phyloP scores from a whole-genome alignment of 768 basidiomycete species.

The Phlebiopsis flavidoalba region DNA sequence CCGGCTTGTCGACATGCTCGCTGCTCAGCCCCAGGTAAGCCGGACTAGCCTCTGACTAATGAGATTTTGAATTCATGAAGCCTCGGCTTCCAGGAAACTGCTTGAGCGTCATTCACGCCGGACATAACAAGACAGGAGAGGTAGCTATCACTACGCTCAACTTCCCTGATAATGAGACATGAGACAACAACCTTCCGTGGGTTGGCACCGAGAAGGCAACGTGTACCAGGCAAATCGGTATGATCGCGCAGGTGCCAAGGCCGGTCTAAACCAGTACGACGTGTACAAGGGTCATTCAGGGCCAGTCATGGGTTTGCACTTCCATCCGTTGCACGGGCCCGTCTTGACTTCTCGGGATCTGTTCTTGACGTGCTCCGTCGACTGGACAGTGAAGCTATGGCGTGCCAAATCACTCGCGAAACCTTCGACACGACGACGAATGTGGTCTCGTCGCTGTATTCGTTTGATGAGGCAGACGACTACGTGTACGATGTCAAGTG shows the following conservation, averaged over 20 bases:
- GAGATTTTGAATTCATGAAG: not conserved
- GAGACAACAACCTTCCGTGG: conserved; percentile 97
- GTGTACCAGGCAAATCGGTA: conserved; percentile 96
- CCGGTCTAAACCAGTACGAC: conserved; percentile 89
- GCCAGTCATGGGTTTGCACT: conserved; percentile 90
- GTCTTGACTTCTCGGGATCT: conserved; percentile 91
- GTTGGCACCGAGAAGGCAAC: conserved; percentile 98
- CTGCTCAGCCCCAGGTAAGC: conserved; percentile 88
- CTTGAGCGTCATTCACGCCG: conserved; percentile 83
- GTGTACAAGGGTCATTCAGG: conserved; percentile 91
- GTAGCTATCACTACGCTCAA: conserved; percentile 92
- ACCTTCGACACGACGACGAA: conserved; percentile 54
- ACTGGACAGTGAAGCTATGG: conserved; percentile 99
- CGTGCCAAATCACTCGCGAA: conserved; percentile 74
- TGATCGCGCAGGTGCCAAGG: conserved; percentile 95
- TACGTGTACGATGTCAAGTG: conserved; percentile 99
- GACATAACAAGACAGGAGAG: conserved; percentile 95
- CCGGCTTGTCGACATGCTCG: conserved; percentile 99
- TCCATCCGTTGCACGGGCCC: conserved; percentile 87
- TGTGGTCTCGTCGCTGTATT: conserved; percentile 72
- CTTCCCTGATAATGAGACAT: conserved; percentile 92
- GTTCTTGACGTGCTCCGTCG: conserved; percentile 88
- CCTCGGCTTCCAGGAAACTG: conserved; percentile 64
- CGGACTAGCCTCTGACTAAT: not conserved
- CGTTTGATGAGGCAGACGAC: conserved; percentile 97